phyloP scores from a whole-genome alignment of 495 filamentous ascomycete genomes.

The Talaromyces stipitatus region DNA sequence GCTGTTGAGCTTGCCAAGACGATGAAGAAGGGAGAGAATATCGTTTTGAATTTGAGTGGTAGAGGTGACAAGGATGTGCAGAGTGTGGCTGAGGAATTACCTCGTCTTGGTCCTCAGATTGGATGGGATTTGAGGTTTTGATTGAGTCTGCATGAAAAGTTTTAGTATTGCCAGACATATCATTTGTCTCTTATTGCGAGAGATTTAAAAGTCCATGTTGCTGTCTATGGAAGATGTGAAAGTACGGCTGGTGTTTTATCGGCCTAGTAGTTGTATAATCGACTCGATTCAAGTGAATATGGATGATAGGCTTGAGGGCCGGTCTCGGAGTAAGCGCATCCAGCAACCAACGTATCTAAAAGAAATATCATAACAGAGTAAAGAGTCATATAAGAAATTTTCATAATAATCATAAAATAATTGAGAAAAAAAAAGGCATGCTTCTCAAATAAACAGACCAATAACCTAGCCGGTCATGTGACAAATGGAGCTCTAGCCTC shows the following conservation, averaged over 20 bases:
- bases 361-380: no score
- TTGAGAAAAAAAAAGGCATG: no score
- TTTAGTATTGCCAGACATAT: background rate
- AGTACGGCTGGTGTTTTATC: no score
- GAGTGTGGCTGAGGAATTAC: slow-evolving; percentile 92
- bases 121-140: slow-evolving; percentile 88
- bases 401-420: no score
- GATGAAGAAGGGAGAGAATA: slow-evolving; percentile 78
- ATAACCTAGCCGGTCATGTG: background rate
- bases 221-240: no score
- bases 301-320: no score
- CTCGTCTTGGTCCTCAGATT: slow-evolving; percentile 80
- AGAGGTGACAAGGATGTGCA: slow-evolving; percentile 98
- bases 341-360: no score
- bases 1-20: slow-evolving; percentile 85
- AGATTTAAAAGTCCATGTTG: background rate
- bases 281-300: no score
- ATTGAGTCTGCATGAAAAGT: background rate
- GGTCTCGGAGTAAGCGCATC: no score
- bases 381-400: no score
- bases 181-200: no score
- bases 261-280: no score
- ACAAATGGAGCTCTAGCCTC: slow-evolving; percentile 1
- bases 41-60: slow-evolving; percentile 91
- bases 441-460: background rate